Conservation (phyloP, 2,329 filamentous ascomycete genomes). For the Fusarium bulbicola region DNA sequence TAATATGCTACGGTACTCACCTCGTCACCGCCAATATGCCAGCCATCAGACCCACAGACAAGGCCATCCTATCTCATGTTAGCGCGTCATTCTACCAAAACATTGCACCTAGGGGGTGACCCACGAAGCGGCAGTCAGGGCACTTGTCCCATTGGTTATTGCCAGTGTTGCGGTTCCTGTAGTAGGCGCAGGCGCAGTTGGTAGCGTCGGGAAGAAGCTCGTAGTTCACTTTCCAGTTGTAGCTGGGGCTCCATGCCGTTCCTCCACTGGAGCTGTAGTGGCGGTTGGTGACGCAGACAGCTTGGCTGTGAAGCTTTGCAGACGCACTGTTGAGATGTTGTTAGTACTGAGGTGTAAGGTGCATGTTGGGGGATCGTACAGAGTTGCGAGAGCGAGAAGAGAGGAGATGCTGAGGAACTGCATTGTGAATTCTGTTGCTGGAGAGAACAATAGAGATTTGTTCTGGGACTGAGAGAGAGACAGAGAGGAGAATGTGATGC, state of each 20-base stretch:
- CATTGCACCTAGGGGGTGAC: rapidly evolving
- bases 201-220: slow-evolving; percentile 19
- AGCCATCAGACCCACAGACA: slow-evolving; percentile 10
- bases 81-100: rapidly evolving
- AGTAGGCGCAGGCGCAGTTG: slow-evolving; percentile 20
- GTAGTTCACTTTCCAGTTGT: slow-evolving; percentile 20
- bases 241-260: slow-evolving; percentile 19
- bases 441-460: too few relatives aligned
- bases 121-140: slow-evolving; percentile 30
- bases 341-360: too few relatives aligned
- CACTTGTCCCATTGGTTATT: slow-evolving; percentile 23
- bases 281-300: slow-evolving; percentile 13
- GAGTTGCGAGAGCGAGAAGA: neutral
- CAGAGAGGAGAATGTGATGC: rapidly evolving
- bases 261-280: neutral
- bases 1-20: neutral
- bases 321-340: neutral
- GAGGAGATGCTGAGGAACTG: neutral
- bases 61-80: slow-evolving; percentile 13
- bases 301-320: slow-evolving; percentile 15
- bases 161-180: slow-evolving; percentile 17
- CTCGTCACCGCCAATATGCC: slow-evolving; percentile 35
- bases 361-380: too few relatives aligned
- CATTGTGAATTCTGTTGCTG: neutral
- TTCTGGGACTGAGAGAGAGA: too few relatives aligned